Percentiles rank a stretch among this genome's conserved stretches.
phyloP scores from a whole-genome alignment of 805 yeast genomes.

The Ogataea methanolica region DNA sequence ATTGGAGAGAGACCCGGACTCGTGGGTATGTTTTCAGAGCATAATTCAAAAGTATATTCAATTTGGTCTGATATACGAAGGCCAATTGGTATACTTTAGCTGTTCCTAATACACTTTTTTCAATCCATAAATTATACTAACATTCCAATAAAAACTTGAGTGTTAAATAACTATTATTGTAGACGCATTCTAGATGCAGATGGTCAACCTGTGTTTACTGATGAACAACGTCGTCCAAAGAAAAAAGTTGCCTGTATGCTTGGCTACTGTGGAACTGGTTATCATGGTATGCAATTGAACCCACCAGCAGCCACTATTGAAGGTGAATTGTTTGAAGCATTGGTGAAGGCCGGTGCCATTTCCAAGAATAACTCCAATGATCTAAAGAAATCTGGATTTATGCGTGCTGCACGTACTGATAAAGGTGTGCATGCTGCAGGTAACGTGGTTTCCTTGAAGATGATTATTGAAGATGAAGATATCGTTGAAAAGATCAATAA shows the following conservation, averaged over 20 bases:
- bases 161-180: slow-evolving; percentile 3
- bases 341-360: slow-evolving; percentile 82
- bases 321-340: slow-evolving; percentile 80
- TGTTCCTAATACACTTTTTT: too few species aligned
- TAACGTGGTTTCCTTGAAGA: slow-evolving; percentile 76
- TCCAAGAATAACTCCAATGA: slow-evolving; percentile 84
- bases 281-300: slow-evolving; percentile 93
- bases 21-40: slow-evolving; percentile 51
- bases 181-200: slow-evolving; percentile 52
- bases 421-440: slow-evolving; percentile 99
- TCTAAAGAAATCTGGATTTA: slow-evolving; percentile 80
- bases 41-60: neutral
- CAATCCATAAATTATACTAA: too few species aligned
- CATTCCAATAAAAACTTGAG: neutral
- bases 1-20: slow-evolving; percentile 32
- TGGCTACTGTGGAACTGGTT: slow-evolving; percentile 96
- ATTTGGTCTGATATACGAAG: too few species aligned
- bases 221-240: slow-evolving; percentile 70
- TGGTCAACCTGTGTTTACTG: slow-evolving; percentile 52
- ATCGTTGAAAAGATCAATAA: slow-evolving; percentile 69
- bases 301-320: slow-evolving; percentile 88
- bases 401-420: slow-evolving; percentile 86
- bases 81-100: too few species aligned
- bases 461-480: slow-evolving; percentile 79
- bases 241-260: slow-evolving; percentile 84